phyloP scores from a whole-genome alignment of 2,329 filamentous ascomycete genomes.

The Colletotrichum agaves region DNA sequence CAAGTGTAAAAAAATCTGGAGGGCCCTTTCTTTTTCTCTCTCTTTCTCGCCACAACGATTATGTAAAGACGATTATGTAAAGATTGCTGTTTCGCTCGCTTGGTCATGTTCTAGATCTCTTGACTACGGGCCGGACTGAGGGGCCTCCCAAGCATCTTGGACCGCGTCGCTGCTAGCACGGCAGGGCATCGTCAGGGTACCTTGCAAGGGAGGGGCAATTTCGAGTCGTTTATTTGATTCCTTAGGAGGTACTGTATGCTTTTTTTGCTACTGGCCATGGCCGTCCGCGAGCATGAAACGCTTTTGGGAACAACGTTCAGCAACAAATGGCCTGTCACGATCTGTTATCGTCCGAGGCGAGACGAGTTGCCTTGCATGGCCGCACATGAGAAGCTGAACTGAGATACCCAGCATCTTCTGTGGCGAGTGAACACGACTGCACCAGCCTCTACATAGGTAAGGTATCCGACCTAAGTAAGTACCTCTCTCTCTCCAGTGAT shows the following conservation, averaged over 20 bases:
- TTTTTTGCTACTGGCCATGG: background rate
- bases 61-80: constrained; percentile 36
- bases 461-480: too few species aligned
- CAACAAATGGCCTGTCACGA: constrained; percentile 12
- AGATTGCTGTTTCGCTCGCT: constrained; percentile 6
- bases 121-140: constrained; percentile 27
- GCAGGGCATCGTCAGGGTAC: constrained; percentile 8
- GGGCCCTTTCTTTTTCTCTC: too few species aligned
- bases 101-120: constrained; percentile 36
- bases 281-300: constrained; percentile 30
- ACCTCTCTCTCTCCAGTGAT: background rate
- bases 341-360: background rate
- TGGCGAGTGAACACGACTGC: too few species aligned
- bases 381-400: background rate
- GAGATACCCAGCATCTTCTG: background rate
- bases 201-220: too few species aligned
- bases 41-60: background rate
- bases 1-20: background rate
- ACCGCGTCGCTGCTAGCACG: background rate
- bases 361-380: background rate
- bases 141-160: constrained; percentile 22
- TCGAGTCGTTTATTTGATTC: background rate
- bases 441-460: too few species aligned
- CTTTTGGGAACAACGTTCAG: constrained; percentile 26
- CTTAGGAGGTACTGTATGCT: background rate